Base-by-base conservation (phyloP, 768 basidiomycete genomes). In the Hydnomerulius pinastri region DNA sequence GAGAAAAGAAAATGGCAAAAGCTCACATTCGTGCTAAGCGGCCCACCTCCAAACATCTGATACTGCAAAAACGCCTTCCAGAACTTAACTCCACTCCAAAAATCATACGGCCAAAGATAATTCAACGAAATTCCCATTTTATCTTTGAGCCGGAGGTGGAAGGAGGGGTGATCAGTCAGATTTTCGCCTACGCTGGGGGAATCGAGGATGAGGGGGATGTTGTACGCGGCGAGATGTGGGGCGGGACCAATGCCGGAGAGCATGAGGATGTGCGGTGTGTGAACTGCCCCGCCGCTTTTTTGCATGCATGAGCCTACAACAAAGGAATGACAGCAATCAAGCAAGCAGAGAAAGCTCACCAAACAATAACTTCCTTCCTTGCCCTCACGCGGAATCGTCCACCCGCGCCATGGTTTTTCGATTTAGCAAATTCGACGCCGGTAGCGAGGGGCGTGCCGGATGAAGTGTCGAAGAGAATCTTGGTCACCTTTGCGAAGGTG, bases 211-310 rank as follows among this genome's bases (percentile, higher is more conserved):
- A 83, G 67, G 1, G 79, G 71, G 18, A 94, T 83, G 5, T 68
- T 66, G 48, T 83, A 70, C 30, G 72, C 64, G 10, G 71, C 55
- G 30, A 92, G 73, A 11, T 87, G 75, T 1, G 72, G 71, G 2
- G 76, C 74, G 29, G 89, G 87, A 3, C 91, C 92, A 40, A 94
- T 71, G 10, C 92, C 92, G 15, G 87, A 89, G 15, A 89, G 74
- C 76, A 87, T 77, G 12, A 89, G 73, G 43, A 88, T 77, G 72
- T 87, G 68, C 4, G 86, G 86, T 6, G 83, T 77, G 55, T 87
- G 83, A 6, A 87, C 64, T 3, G 85, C 77, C 0, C 84, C 84
- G 25, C 77, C 83, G 11, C 85, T 86, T 27, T 35, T 40, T 15
- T 11, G 29, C n/a, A 42, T 48, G 41, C 44, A 11, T 23, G 10